phyloP scores from a whole-genome alignment of 2,329 filamentous ascomycete genomes.

The Botrytis sinoallii region DNA sequence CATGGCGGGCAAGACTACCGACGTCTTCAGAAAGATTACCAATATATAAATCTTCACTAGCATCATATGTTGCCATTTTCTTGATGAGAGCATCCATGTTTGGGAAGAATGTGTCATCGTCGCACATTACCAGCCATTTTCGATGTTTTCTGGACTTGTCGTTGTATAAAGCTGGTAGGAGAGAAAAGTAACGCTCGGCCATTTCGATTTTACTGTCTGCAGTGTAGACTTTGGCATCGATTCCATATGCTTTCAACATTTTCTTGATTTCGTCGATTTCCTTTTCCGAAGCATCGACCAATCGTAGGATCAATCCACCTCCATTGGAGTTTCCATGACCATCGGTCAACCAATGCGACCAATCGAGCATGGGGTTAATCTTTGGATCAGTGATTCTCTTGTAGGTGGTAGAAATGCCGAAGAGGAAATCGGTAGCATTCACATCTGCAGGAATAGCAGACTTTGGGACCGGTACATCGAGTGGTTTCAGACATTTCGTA shows the following conservation, averaged over 20 bases:
- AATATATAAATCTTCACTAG: constrained; percentile 33
- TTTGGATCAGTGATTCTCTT: constrained; percentile 50
- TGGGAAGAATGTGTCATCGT: constrained; percentile 37
- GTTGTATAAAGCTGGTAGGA: constrained; percentile 53
- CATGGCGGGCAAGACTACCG: constrained; percentile 36
- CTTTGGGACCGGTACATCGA: constrained; percentile 50
- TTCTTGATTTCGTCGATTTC: constrained; percentile 50
- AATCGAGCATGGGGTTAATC: constrained; percentile 54
- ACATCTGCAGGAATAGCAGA: constrained; percentile 51
- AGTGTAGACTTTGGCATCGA: constrained; percentile 56
- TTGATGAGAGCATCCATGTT: constrained; percentile 35
- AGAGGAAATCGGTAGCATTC: constrained; percentile 56
- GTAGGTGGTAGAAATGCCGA: constrained; percentile 58
- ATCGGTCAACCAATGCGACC: constrained; percentile 59
- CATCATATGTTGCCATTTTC: constrained; percentile 29
- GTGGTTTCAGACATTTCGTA: constrained; percentile 47
- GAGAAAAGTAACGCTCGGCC: constrained; percentile 56
- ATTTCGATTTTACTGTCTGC: constrained; percentile 53
- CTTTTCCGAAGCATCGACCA: constrained; percentile 51
- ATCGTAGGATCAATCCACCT: constrained; percentile 53
- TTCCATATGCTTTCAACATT: constrained; percentile 47
- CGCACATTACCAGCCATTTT: constrained; percentile 41
- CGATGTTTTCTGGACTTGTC: constrained; percentile 48
- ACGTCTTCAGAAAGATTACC: constrained; percentile 37
- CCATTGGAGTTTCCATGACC: constrained; percentile 54